These are phyloP conservation scores for Neurospora sublineolata DNA, from an alignment of 495 filamentous ascomycete species.

Conservation along the genomic window DNA sequence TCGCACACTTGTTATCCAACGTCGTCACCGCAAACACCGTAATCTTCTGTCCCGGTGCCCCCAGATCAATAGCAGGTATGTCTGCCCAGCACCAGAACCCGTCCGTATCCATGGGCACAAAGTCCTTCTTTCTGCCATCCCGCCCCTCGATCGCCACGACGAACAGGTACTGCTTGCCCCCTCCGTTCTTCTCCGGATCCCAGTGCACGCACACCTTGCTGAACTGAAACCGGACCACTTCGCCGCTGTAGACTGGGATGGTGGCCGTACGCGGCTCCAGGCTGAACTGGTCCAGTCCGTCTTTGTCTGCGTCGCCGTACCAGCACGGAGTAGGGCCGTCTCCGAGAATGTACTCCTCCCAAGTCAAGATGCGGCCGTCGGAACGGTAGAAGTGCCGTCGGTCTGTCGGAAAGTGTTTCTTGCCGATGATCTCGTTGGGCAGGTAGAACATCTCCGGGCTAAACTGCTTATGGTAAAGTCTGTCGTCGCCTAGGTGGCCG, in stretches of 20 bases:
- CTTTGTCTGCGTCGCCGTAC: slow-evolving; percentile 37
- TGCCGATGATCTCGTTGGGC: slow-evolving; percentile 71
- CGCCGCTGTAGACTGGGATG: slow-evolving; percentile 41
- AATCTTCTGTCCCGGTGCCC: slow-evolving; percentile 55
- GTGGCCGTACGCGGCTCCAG: slow-evolving; percentile 47
- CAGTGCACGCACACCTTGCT: slow-evolving; percentile 67
- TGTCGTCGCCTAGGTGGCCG: slow-evolving; percentile 41
- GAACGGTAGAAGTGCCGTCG: slow-evolving; percentile 54
- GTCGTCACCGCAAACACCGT: slow-evolving; percentile 50
- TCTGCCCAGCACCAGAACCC: slow-evolving; percentile 68
- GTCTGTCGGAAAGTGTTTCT: slow-evolving; percentile 65
- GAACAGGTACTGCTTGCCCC: slow-evolving; percentile 51
- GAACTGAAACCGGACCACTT: slow-evolving; percentile 61
- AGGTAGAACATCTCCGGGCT: slow-evolving; percentile 60
- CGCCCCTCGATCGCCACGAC: slow-evolving; percentile 51
- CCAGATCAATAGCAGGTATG: slow-evolving; percentile 51
- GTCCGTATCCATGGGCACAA: slow-evolving; percentile 52
- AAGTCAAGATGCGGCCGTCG: slow-evolving; percentile 38
- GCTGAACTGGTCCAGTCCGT: slow-evolving; percentile 51
- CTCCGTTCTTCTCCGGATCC: slow-evolving; percentile 53
- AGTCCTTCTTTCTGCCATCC: slow-evolving; percentile 57
- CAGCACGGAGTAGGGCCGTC: slow-evolving; percentile 41
- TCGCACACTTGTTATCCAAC: slow-evolving; percentile 50
- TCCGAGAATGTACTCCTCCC: slow-evolving; percentile 70
- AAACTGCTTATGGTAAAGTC: slow-evolving; percentile 56